Percentiles rank a stretch among this genome's conserved stretches.
Conservation (phyloP, 345 rosid species). For the Lagerstroemia speciosa region DNA sequence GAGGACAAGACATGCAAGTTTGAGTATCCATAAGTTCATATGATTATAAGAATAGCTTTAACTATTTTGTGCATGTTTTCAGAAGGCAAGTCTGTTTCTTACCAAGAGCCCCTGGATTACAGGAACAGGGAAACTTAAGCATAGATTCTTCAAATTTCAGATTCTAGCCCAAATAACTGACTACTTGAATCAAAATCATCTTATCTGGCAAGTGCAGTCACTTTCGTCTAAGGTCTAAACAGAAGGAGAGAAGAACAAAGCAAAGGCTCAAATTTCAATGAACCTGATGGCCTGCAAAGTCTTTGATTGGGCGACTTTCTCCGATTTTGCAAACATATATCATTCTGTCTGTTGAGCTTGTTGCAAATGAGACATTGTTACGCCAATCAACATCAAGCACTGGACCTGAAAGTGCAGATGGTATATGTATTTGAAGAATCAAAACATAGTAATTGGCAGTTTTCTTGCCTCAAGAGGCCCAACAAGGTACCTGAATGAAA, state of each 20-base stretch:
- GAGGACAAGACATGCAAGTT: neutral
- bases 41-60: too few species aligned
- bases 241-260: neutral
- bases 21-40: too few species aligned
- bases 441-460: neutral
- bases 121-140: too few species aligned
- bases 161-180: too few species aligned
- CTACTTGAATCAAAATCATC: too few species aligned
- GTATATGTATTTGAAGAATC: slow-evolving; percentile 8
- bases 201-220: neutral
- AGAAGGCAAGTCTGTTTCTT: too few species aligned
- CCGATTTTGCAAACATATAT: slow-evolving; percentile 94
- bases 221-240: neutral
- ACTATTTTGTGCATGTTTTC: too few species aligned
- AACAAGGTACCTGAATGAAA: slow-evolving; percentile 60
- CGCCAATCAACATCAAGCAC: slow-evolving; percentile 99
- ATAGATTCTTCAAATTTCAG: too few species aligned
- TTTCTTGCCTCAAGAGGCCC: neutral
- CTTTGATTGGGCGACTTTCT: slow-evolving; percentile 61
- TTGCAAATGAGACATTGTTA: slow-evolving; percentile 87
- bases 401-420: slow-evolving; percentile 48
- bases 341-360: slow-evolving; percentile 90
- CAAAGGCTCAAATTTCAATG: slow-evolving; percentile 10
- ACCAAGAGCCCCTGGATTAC: too few species aligned
- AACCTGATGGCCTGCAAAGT: slow-evolving; percentile 95